These are phyloP conservation scores for Rusavskia elegans DNA, from an alignment of 495 filamentous ascomycete genomes.

Conservation along the genomic window DNA sequence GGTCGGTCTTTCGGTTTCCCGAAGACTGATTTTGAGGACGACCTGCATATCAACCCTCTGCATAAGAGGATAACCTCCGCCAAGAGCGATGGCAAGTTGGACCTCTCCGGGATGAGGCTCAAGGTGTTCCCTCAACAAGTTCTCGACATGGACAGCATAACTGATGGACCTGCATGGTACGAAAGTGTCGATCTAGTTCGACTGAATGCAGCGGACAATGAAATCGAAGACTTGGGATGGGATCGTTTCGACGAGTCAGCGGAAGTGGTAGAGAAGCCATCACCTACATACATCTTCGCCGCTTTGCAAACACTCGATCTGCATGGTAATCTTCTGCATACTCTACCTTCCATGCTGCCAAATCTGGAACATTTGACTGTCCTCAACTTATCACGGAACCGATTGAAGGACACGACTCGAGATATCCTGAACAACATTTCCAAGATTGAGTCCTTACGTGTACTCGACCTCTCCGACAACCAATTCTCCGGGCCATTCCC, in stretches of 20 bases:
- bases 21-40: slow-evolving; percentile 4
- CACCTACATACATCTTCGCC: slow-evolving; percentile 49
- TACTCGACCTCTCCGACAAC: slow-evolving; percentile 74
- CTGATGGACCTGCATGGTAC: slow-evolving; percentile 58
- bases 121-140: slow-evolving; percentile 70
- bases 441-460: slow-evolving; percentile 51
- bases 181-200: slow-evolving; percentile 86
- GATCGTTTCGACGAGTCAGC: slow-evolving; percentile 44
- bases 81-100: slow-evolving; percentile 66
- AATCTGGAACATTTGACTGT: slow-evolving; percentile 55
- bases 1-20: neutral
- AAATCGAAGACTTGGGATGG: slow-evolving; percentile 56
- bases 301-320: slow-evolving; percentile 72
- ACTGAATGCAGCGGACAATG: slow-evolving; percentile 84
- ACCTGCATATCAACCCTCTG: slow-evolving; percentile 40
- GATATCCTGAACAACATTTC: slow-evolving; percentile 53
- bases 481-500: slow-evolving; percentile 48
- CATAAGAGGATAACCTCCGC: slow-evolving; percentile 61
- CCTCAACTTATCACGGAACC: slow-evolving; percentile 78
- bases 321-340: slow-evolving; percentile 61
- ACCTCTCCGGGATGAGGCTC: slow-evolving; percentile 75
- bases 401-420: slow-evolving; percentile 35
- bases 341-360: slow-evolving; percentile 60
- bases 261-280: slow-evolving; percentile 41
- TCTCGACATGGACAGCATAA: slow-evolving; percentile 54